Evolutionary conservation across 1,284 basidiomycete genomes (phyloP), one percentile per base, ranked within the genome.

Genomic region (Boletus calvinii): DNA sequence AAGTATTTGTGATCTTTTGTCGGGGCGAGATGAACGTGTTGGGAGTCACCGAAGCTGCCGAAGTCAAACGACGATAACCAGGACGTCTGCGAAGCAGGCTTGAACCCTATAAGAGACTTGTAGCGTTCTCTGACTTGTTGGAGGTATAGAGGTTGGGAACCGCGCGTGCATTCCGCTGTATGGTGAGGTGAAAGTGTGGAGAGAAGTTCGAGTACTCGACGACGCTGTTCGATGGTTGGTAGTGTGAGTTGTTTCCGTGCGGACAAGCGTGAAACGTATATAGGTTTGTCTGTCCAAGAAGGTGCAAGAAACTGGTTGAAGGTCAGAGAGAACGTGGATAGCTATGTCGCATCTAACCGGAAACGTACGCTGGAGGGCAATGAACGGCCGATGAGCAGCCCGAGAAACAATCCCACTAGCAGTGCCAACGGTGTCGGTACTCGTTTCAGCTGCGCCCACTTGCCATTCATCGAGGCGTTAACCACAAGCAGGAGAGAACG

Each of bases 1-100:
- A 93, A 98, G 73, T 97, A 98, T 69, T 97, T 97, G 82, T 98
- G 94, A 57, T 85, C 79, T 61, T 79, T 77, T 17, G 78, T 72
- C 54, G 68, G 69, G 41, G 68, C 60, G 44, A 66, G 65, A 34
- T 67, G 62, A 43, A 70, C 69, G 48, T 69, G 69, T 49, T 79
- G 78, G 55, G 79, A 72, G 40, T 76, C 73, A 29, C 75, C 70
- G 4, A 68, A 65, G 34, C 64, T 68, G n/a, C 74, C 67, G 47
- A 84, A 66, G 13, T 77, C 74, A 31, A 76, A 75, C 22, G 66
- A 69, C 54, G 77, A 77, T 45, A 91, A 70, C 84, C 87, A 92
- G 4, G 87, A 84, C 22, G 75, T 73, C 17, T 74, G 68, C 1
- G 66, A 62, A 11, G 81, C 74, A 1, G 85, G 80, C 47, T 81